Conservation (phyloP, 2,329 filamentous ascomycete species). For the Verticillium nubilum region DNA sequence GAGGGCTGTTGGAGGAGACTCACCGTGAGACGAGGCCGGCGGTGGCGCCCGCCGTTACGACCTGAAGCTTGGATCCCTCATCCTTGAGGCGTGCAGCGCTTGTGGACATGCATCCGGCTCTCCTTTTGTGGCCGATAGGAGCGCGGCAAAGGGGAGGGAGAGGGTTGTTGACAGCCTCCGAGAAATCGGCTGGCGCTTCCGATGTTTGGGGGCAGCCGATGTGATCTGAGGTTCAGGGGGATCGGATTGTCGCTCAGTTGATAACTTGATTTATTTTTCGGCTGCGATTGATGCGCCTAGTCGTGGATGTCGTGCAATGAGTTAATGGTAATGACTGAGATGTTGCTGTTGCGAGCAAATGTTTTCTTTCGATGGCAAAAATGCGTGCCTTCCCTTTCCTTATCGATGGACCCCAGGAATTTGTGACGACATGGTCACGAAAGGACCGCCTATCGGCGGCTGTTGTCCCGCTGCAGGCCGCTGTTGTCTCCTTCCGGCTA, state of each 20-base stretch:
- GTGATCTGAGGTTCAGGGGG: not conserved
- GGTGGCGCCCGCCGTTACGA: constrained; percentile 49
- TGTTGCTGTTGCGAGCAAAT: not conserved
- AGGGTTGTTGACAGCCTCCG: not conserved
- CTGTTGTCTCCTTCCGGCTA: not conserved
- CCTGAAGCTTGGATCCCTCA: constrained; percentile 55
- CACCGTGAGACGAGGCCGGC: constrained; percentile 88
- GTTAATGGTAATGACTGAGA: no score
- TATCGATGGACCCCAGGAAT: not conserved
- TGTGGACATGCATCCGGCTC: constrained; percentile 28
- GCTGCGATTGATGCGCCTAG: no score
- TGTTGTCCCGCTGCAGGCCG: not conserved
- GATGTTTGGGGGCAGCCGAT: not conserved
- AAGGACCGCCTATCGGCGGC: not conserved
- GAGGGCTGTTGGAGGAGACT: constrained; percentile 7
- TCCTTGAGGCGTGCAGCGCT: constrained; percentile 45
- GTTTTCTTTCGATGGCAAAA: not conserved
- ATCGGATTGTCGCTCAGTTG: not conserved
- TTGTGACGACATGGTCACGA: not conserved
- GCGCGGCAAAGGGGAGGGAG: not conserved
- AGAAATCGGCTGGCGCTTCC: not conserved
- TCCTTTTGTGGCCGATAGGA: not conserved
- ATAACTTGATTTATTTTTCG: no score
- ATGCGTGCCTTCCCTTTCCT: not conserved
- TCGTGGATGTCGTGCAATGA: no score